Evolutionary conservation across 2,329 filamentous ascomycete genomes (phyloP).

Genomic region (Ophiostoma sp.): DNA sequence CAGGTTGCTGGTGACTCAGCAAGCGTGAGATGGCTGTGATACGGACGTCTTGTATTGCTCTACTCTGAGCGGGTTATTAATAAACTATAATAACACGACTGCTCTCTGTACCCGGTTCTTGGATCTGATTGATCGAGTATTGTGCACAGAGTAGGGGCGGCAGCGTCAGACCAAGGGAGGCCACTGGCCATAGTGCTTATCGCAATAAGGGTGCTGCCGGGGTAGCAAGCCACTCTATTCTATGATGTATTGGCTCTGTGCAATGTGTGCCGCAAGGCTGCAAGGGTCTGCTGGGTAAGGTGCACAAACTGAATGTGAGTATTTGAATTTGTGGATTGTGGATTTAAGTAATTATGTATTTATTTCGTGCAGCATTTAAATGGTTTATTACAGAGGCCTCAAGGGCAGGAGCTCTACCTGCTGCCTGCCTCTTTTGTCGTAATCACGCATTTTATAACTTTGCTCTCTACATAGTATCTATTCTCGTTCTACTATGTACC

Average conservation of each 20-base stretch:
- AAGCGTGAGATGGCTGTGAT: background rate
- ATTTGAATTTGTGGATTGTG: too few relatives aligned
- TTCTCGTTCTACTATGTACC: background rate
- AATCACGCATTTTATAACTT: background rate
- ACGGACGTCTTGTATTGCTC: background rate
- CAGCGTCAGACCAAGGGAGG: background rate
- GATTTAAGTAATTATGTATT: background rate
- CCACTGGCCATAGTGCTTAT: background rate
- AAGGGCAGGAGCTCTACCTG: background rate
- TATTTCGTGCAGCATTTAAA: background rate
- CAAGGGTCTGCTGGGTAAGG: background rate
- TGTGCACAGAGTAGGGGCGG: background rate
- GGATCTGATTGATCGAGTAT: background rate
- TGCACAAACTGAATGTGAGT: too few relatives aligned
- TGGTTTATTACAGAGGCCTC: background rate
- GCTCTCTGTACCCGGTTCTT: background rate
- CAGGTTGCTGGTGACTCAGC: background rate
- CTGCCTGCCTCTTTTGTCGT: background rate
- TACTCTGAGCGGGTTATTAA: background rate
- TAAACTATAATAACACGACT: background rate
- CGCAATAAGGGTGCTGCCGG: background rate
- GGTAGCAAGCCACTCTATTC: background rate
- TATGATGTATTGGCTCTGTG: too few relatives aligned
- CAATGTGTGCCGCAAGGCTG: background rate
- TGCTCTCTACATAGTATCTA: background rate